Conservation (phyloP, 2,329 filamentous ascomycete genomes). For the Pseudogymnoascus sp. region DNA sequence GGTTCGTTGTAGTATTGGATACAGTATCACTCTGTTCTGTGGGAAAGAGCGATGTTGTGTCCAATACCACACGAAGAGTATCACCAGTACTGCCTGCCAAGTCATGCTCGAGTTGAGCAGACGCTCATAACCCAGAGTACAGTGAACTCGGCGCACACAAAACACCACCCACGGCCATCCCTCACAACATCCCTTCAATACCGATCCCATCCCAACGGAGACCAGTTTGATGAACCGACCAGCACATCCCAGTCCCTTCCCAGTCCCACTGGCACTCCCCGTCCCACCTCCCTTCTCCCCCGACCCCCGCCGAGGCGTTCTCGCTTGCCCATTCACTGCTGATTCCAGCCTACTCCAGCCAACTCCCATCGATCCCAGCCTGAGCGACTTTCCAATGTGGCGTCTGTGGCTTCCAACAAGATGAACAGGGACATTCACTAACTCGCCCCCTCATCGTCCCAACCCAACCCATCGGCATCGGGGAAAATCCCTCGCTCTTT, state of each 20-base stretch:
- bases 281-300: neutral
- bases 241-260: neutral
- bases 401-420: conserved; percentile 1
- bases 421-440: neutral
- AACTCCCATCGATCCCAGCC: neutral
- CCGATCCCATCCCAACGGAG: conserved; percentile 20
- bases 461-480: conserved; percentile 4
- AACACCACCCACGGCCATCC: neutral
- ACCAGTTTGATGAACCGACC: conserved; percentile 5
- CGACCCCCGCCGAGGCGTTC: neutral
- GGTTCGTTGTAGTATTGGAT: neutral
- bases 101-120: neutral
- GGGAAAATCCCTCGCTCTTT: conserved; percentile 1
- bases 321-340: neutral
- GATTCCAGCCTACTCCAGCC: neutral
- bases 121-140: neutral
- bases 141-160: neutral
- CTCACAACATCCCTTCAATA: neutral
- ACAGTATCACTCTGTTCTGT: neutral
- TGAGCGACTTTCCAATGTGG: conserved; percentile 8
- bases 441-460: neutral
- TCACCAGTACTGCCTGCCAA: neutral
- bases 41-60: neutral
- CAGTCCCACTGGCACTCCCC: neutral
- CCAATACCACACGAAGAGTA: neutral